Conservation (phyloP, 495 filamentous ascomycete species). For the Penicillium dipodomyicola region DNA sequence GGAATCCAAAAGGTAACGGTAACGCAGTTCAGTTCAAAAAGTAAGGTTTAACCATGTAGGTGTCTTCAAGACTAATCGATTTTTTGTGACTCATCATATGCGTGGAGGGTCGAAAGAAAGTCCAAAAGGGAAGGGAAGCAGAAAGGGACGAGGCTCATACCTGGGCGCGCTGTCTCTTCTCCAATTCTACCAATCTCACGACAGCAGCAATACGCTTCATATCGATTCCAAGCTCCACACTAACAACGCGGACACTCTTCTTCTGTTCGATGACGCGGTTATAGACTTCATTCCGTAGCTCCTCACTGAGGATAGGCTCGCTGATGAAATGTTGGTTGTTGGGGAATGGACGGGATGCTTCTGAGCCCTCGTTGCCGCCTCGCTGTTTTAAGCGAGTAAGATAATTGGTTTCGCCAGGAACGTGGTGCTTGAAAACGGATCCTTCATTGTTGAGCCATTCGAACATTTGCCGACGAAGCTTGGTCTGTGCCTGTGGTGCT, state of each 20-base stretch:
- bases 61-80: conserved; percentile 99
- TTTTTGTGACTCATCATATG: conserved; percentile 69
- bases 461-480: conserved; percentile 58
- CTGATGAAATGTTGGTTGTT: conserved; percentile 68
- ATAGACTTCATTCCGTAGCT: conserved; percentile 73
- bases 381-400: conserved; percentile 46
- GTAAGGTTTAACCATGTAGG: conserved; percentile 65
- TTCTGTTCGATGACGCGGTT: conserved; percentile 59
- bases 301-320: conserved; percentile 72
- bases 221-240: conserved; percentile 73
- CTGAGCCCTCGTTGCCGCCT: conserved; percentile 21
- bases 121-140: conserved; percentile 7
- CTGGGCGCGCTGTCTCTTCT: conserved; percentile 71
- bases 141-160: conserved; percentile 50
- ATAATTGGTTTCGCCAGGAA: conserved; percentile 64
- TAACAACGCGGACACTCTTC: conserved; percentile 72
- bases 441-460: conserved; percentile 65
- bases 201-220: conserved; percentile 87
- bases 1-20: conserved; percentile 8
- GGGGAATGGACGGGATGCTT: conserved; percentile 61
- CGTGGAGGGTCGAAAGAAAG: conserved; percentile 18
- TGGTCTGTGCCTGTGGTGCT: conserved; percentile 47
- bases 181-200: conserved; percentile 80
- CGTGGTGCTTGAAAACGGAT: conserved; percentile 51
- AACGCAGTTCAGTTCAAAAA: conserved; percentile 31